Conservation (phyloP, 148 eudicot species). For the Rhododendron vialii region DNA sequence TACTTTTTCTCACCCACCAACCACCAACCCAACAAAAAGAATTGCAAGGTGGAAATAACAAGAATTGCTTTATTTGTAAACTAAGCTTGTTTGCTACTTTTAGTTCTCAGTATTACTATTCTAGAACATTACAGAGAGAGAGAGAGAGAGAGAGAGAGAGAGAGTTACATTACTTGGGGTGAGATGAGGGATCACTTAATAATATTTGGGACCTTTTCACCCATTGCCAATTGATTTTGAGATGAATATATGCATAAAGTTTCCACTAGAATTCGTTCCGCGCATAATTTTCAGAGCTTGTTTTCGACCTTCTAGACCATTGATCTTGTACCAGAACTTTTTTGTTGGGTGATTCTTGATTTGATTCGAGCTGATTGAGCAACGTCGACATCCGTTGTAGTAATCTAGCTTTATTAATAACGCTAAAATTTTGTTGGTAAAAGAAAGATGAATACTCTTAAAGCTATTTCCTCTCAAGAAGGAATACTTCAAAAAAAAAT, state of each 20-base stretch:
- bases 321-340: neutral
- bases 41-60: neutral
- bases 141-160: too few relatives aligned
- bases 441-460: too few relatives aligned
- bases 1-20: neutral
- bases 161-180: too few relatives aligned
- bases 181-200: too few relatives aligned
- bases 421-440: too few relatives aligned
- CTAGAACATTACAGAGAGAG: too few relatives aligned
- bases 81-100: neutral
- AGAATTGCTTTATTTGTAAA: neutral
- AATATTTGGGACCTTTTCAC: too few relatives aligned
- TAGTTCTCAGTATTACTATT: neutral
- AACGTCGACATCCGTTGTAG: neutral
- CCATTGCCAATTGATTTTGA: too few relatives aligned
- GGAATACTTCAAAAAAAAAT: too few relatives aligned
- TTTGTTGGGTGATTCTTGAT: neutral
- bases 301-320: neutral
- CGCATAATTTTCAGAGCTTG: neutral
- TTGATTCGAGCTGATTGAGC: neutral
- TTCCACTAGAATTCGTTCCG: too few relatives aligned
- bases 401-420: neutral
- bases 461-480: neutral
- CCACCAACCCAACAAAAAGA: neutral
- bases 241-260: too few relatives aligned